Evolutionary conservation across 805 yeast species (phyloP), one percentile per base, ranked within the genome.

Genomic region (Torulaspora franciscae): DNA sequence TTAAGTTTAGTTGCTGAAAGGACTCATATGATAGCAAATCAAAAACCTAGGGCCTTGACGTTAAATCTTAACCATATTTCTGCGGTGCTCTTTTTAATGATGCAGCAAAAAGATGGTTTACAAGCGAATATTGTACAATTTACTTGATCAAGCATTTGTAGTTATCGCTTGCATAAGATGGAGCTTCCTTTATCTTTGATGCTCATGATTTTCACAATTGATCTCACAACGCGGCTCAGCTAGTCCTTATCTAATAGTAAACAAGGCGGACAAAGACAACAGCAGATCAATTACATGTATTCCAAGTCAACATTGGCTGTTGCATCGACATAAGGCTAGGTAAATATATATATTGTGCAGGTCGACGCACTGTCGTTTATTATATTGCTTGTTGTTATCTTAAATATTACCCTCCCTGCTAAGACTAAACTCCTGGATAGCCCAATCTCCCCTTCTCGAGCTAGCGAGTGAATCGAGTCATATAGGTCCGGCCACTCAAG

Each of bases 201-300:
- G 5, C 4, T 26, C 28, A 8, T 14, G 11, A 26, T 36, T 26
- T 14, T 26, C 24, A 22, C 27, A 26, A 27, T 7, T 29, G 19
- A 19, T 11, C 32, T n/a, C 27, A 28, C 35, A 24, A 15, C 6
- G 33, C 34, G 30, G 30, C 14, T 38, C 15, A 8, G 10, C 27
- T 15, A 8, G 7, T 29, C 22, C 38, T 41, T 41, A 41, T 35
- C 44, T 41, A 35, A 39, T 17, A 0, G 37, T 39, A 39, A 39
- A 39, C 42, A 39, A 10, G n/a, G 25, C 24, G 5, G 6, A 23
- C 23, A 38, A 15, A 25, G 29, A 19, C 22, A 19, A 19, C 22
- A 19, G 22, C 22, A 4, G 22, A 19, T 19, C 22, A 19, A 19
- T 4, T 19, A 19, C 22, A 19, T 19, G 5, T 19, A 4, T 19